Evolutionary conservation across 805 yeast genomes (phyloP).

Genomic region (Metschnikowia dekortorum): DNA sequence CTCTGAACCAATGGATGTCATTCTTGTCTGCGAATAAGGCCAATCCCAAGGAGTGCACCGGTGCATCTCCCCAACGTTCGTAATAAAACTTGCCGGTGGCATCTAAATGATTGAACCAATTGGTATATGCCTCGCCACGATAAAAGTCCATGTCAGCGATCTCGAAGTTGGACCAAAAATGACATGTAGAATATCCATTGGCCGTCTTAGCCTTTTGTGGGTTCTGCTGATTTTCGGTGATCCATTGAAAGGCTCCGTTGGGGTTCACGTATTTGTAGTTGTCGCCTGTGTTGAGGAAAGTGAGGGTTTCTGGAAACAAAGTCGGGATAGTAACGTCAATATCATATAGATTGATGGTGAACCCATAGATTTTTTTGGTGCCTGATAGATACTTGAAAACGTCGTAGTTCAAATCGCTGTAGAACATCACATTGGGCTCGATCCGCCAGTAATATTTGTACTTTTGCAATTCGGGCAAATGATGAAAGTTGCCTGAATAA

Average conservation of each 20-base stretch:
- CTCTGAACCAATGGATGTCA: slow-evolving; percentile 81
- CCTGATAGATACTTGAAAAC: slow-evolving; percentile 69
- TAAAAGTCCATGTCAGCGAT: slow-evolving; percentile 80
- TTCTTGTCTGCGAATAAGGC: slow-evolving; percentile 65
- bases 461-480: slow-evolving; percentile 57
- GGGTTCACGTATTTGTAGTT: slow-evolving; percentile 48
- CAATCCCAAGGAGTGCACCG: slow-evolving; percentile 76
- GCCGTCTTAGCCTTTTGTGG: slow-evolving; percentile 41
- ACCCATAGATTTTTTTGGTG: slow-evolving; percentile 69
- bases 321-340: slow-evolving; percentile 58
- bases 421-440: slow-evolving; percentile 70
- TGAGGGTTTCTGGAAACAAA: slow-evolving; percentile 66
- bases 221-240: slow-evolving; percentile 47
- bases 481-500: slow-evolving; percentile 60
- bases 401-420: slow-evolving; percentile 68
- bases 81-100: slow-evolving; percentile 76
- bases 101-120: slow-evolving; percentile 63
- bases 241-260: slow-evolving; percentile 50
- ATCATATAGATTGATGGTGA: slow-evolving; percentile 65
- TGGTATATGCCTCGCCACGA: slow-evolving; percentile 60
- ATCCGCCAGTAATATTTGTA: slow-evolving; percentile 76
- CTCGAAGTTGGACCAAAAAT: slow-evolving; percentile 89
- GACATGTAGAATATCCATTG: slow-evolving; percentile 63
- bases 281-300: slow-evolving; percentile 53
- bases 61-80: slow-evolving; percentile 94